Evolutionary conservation across 768 basidiomycete genomes (phyloP).

Genomic region (Hericium coralloides): DNA sequence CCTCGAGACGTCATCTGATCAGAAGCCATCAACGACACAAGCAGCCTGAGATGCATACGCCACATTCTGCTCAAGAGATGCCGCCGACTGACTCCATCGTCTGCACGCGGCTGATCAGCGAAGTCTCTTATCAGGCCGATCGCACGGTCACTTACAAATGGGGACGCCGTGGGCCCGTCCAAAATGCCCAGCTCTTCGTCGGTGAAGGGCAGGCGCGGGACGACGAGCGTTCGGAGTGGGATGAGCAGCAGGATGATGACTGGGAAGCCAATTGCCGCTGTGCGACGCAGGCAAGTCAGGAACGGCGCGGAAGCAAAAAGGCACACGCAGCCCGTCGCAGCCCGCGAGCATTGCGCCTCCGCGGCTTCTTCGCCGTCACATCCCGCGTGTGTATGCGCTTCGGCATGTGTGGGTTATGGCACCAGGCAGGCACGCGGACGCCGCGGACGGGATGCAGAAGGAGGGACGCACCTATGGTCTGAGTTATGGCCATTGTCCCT

Average conservation of each 20-base stretch:
- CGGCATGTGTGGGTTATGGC: too few relatives aligned
- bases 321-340: neutral
- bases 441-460: neutral
- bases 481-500: slow-evolving; percentile 83
- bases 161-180: slow-evolving; percentile 85
- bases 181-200: slow-evolving; percentile 71
- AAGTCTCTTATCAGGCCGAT: neutral
- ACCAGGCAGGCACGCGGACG: neutral
- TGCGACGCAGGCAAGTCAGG: neutral
- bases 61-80: neutral
- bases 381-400: too few relatives aligned
- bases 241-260: slow-evolving; percentile 79
- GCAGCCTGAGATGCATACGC: too few relatives aligned
- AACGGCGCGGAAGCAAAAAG: neutral
- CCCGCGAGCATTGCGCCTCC: neutral
- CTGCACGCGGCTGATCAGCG: neutral
- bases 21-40: too few relatives aligned
- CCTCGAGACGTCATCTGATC: too few relatives aligned
- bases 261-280: slow-evolving; percentile 87
- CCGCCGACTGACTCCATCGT: slow-evolving; percentile 14
- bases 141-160: slow-evolving; percentile 50
- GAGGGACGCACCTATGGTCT: slow-evolving; percentile 60
- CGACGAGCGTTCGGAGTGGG: slow-evolving; percentile 61
- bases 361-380: too few relatives aligned
- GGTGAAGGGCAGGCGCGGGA: slow-evolving; percentile 72